Conservation (phyloP, 768 basidiomycete genomes). For the Agaricus sinodeliciosus region DNA sequence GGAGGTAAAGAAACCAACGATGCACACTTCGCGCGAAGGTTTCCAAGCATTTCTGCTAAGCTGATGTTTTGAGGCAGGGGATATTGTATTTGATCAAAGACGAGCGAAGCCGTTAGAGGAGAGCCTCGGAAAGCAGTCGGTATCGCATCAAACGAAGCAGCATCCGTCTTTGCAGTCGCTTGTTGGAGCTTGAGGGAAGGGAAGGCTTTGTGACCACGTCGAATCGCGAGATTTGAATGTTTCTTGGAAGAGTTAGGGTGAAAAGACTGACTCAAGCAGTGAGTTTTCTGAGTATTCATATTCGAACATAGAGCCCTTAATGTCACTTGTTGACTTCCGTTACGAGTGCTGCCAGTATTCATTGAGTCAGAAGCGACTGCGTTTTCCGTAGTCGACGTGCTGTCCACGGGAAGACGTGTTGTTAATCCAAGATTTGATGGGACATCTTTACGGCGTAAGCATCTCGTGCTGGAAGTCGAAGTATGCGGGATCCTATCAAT, state of each 20-base stretch:
- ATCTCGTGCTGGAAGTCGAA: no score
- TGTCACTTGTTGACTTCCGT: no score
- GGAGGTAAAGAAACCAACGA: slow-evolving; percentile 4
- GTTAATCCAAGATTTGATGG: no score
- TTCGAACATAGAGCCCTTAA: no score
- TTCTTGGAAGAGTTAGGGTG: not conserved
- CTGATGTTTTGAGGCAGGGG: not conserved
- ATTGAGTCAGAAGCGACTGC: no score
- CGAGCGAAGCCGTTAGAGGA: not conserved
- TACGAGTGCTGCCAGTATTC: no score
- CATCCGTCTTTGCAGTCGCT: not conserved
- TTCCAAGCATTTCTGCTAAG: slow-evolving; percentile 1
- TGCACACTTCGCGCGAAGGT: slow-evolving; percentile 4
- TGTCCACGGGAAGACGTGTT: no score
- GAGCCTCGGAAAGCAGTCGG: slow-evolving; percentile 3
- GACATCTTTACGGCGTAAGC: no score
- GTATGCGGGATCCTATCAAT: not conserved
- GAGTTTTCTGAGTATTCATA: not conserved
- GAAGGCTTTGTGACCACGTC: slow-evolving; percentile 3
- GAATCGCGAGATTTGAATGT: not conserved
- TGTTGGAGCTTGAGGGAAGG: not conserved
- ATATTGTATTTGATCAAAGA: not conserved
- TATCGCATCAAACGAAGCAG: not conserved
- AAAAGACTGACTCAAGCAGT: not conserved
- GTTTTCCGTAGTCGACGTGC: no score